A percentile compares a stretch with the other conserved stretches of the same genome.
Conservation (phyloP, 805 yeast species). For the Zygosaccharomyces pseudorouxii region DNA sequence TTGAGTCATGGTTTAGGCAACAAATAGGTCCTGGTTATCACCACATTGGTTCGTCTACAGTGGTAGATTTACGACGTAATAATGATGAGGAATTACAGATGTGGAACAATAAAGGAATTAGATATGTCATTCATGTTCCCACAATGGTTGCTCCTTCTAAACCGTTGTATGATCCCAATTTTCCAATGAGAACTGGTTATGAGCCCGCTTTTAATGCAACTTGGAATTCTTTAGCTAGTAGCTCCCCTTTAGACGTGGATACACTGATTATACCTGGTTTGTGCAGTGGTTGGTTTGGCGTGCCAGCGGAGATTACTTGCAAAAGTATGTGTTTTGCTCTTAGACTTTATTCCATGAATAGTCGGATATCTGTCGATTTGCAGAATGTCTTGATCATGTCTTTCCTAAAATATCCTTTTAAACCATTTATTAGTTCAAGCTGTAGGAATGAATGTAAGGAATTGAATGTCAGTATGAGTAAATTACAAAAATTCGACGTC, state of each 20-base stretch:
- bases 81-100: not conserved
- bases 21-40: constrained; percentile 23
- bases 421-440: constrained; percentile 18
- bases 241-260: constrained; percentile 22
- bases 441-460: constrained; percentile 22
- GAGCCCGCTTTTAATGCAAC: constrained; percentile 30
- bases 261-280: constrained; percentile 31
- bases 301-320: constrained; percentile 26
- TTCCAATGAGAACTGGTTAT: constrained; percentile 23
- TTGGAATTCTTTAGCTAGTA: constrained; percentile 25
- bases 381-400: constrained; percentile 28
- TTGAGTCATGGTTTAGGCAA: constrained; percentile 30
- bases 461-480: constrained; percentile 17
- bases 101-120: constrained; percentile 11
- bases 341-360: constrained; percentile 19
- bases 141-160: constrained; percentile 30
- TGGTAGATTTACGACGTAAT: constrained; percentile 15
- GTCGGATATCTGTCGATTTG: constrained; percentile 20
- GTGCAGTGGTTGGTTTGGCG: constrained; percentile 34
- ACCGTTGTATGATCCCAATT: constrained; percentile 14
- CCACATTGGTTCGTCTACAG: constrained; percentile 26
- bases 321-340: constrained; percentile 32
- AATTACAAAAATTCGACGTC: constrained; percentile 18
- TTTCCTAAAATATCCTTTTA: constrained; percentile 23
- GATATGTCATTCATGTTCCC: constrained; percentile 32